phyloP scores from a whole-genome alignment of 2,329 filamentous ascomycete genomes.

The Pseudovirgaria hyperparasitica region DNA sequence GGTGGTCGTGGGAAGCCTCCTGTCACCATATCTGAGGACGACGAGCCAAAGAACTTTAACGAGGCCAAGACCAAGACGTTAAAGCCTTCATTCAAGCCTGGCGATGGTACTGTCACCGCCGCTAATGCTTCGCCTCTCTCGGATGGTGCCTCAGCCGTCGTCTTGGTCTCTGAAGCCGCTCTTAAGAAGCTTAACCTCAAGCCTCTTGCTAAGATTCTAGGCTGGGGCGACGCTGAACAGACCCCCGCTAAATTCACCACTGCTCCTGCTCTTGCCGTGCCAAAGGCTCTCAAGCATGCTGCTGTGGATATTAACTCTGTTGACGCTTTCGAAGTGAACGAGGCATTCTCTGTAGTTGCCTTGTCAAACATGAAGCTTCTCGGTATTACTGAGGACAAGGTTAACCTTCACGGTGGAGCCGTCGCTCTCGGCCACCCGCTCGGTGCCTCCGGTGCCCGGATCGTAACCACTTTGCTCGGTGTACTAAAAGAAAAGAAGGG shows the following conservation, averaged over 20 bases:
- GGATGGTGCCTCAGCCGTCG: conserved; percentile 82
- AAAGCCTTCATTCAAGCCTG: conserved; percentile 70
- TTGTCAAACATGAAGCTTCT: conserved; percentile 94
- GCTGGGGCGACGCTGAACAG: conserved; percentile 90
- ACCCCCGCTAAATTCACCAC: conserved; percentile 93
- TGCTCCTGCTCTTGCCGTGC: conserved; percentile 82
- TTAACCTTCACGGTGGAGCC: conserved; percentile 90
- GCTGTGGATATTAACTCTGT: conserved; percentile 64
- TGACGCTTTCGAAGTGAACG: conserved; percentile 97
- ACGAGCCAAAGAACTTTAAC: conserved; percentile 82
- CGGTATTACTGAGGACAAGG: conserved; percentile 64
- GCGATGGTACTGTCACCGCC: conserved; percentile 79
- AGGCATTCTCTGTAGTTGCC: conserved; percentile 94
- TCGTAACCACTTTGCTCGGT: conserved; percentile 77
- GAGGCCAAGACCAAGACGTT: conserved; percentile 37
- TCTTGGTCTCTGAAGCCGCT: conserved; percentile 89
- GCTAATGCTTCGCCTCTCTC: conserved; percentile 95
- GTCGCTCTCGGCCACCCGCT: conserved; percentile 94
- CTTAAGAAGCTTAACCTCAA: conserved; percentile 84
- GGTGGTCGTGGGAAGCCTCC: conserved; percentile 84
- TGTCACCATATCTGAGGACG: conserved; percentile 69
- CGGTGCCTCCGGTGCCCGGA: conserved; percentile 85
- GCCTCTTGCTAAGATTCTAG: conserved; percentile 90
- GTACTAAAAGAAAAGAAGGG: conserved; percentile 83
- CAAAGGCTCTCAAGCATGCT: conserved; percentile 94